Base-by-base conservation (phyloP, 768 basidiomycete genomes). In the Mycena venus region DNA sequence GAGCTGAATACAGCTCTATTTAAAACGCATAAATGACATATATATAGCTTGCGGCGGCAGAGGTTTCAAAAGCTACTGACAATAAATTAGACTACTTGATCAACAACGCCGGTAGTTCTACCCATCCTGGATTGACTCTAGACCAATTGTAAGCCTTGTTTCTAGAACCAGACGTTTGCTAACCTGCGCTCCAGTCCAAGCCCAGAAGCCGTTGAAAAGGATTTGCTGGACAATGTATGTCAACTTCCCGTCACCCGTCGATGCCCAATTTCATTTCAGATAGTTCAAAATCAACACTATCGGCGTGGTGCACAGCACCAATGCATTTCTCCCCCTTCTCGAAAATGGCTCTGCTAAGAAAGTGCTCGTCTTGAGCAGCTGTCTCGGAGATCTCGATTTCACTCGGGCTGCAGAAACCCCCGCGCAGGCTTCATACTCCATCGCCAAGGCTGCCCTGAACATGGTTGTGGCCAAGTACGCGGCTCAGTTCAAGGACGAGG, bases 381-480 rank as follows among this genome's bases (percentile, higher is more conserved):
- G 81, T 42, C 36, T 83, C 19, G 84, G 72, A 15, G 84, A 83
- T 72, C 49, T 70, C 1, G 83, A 81, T 3, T 40, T 82, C 31
- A 78, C 76, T 2, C 59, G 82, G 23, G 21, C 21, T 4, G 17
- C 73, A 15, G 79, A 69, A 14, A 65, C 74, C 53, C n/a, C 27
- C n/a, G 47, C 12, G 14, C 14, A 32, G 15, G 66, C 74, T 2
- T 72, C 82, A 11, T 87, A 87, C 78, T 68, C 77, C 32, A 78
- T 84, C 31, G 80, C 85, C 65, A 86, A 87, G 78, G 81, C 83
- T 4, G 86, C 82, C 4, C 51, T 84, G 15, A 83, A 86, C 70
- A 80, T 85, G 79, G 84, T 79, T 27, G 76, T 81, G n/a, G 83
- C 80, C 23, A 85, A 86, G 72, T 87, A 84, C 70, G 84, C 85